Evolutionary conservation across 495 filamentous ascomycete species (phyloP), one percentile per base, ranked within the genome.

Genomic region (Aspergillus funiculosus): DNA sequence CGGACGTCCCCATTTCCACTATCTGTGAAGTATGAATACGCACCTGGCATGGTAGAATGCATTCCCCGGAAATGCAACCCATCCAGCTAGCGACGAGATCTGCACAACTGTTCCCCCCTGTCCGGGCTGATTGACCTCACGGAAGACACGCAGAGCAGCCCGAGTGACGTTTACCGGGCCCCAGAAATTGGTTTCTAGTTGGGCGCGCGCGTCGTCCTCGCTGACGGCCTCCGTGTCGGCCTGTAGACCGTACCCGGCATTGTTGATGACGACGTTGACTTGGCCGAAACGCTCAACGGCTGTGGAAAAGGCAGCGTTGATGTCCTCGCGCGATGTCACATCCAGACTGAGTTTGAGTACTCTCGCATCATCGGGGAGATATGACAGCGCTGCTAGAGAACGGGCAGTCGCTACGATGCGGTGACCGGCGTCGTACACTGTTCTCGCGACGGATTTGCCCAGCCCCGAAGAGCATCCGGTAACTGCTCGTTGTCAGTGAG

Each of bases 181-280:
- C 65, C 68, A 80, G 65, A 78, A 81, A 54, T 75, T 70, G 32
- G 74, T 72, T 17, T 78, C 76, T 39, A 80, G 50, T 27, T 72
- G 44, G 4, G 43, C 51, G n/a, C 66, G 68, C 5, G 65, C 56
- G 35, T 69, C 59, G 4, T 53, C 50, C 10, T 72, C 66, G 0
- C 54, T 48, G 13, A 74, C 56, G 19, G 58, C 58, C 52, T 80
- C 77, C 8, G 71, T 66, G 40, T 69, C 69, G 4, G 74, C 75
- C 9, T 46, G 31, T 4, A 73, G 60, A 0, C 58, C 53, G 25
- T 66, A 64, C 6, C 64, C 64, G 2, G 60, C 60, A 18, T 63
- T 67, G 45, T 67, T 67, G 47, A 67, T 38, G 9, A 65, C 48
- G 7, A 65, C 53, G 34, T 64, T n/a, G n/a, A 66, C 21, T 3